Conservation (phyloP, 768 basidiomycete genomes). For the Leucocoprinus leucothites region DNA sequence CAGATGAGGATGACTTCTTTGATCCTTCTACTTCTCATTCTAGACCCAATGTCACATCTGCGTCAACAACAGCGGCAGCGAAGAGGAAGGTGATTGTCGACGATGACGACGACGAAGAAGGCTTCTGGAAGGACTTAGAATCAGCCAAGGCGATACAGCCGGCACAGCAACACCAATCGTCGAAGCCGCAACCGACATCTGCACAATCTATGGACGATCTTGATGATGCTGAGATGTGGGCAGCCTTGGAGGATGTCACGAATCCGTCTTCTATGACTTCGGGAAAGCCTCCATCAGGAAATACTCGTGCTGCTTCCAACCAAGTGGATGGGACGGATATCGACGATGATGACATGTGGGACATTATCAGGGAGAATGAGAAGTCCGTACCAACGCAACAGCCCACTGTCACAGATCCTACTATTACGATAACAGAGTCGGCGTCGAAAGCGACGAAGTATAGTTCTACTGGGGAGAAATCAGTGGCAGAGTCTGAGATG, state of each 20-base stretch:
- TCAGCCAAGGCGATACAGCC: constrained; percentile 32
- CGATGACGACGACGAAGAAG: constrained; percentile 47
- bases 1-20: constrained; percentile 17
- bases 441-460: not conserved
- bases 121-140: constrained; percentile 67
- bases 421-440: constrained; percentile 5
- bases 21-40: constrained; percentile 5
- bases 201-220: constrained; percentile 20
- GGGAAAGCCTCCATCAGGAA: constrained; percentile 4
- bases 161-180: constrained; percentile 17
- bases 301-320: constrained; percentile 26
- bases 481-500: constrained; percentile 27
- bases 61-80: not conserved
- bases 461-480: constrained; percentile 26
- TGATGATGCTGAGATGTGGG: constrained; percentile 26
- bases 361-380: constrained; percentile 58
- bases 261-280: constrained; percentile 20
- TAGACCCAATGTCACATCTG: not conserved
- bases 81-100: constrained; percentile 11
- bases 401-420: constrained; percentile 8
- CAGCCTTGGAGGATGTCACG: constrained; percentile 14
- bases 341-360: constrained; percentile 71
- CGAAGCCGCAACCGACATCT: constrained; percentile 1
- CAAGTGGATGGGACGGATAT: constrained; percentile 8
- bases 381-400: constrained; percentile 19